Evolutionary conservation across 1,284 basidiomycete species (phyloP).

Genomic region (Boletus nobilissimus): DNA sequence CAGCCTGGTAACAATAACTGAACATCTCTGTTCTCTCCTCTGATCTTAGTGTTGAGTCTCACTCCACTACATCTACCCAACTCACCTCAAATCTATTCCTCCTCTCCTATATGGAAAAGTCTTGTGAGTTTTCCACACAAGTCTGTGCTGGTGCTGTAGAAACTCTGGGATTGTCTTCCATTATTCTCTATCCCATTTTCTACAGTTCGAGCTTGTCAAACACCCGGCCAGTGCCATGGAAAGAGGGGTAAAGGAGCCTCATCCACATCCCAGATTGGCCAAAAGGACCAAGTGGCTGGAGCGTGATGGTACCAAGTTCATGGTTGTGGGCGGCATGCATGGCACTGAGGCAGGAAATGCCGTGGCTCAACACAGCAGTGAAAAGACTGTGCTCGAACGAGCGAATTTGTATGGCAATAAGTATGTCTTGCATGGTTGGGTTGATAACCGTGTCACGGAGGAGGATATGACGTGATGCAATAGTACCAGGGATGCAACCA

Average conservation of each 20-base stretch:
- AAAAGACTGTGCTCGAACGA: slow-evolving; percentile 19
- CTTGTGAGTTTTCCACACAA: too few species aligned
- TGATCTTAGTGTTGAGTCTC: too few species aligned
- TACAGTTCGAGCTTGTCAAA: slow-evolving; percentile 19
- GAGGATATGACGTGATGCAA: neutral
- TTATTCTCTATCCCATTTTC: too few species aligned
- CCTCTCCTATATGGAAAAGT: too few species aligned
- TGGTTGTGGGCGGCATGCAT: neutral
- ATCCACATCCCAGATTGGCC: neutral
- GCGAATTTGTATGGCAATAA: slow-evolving; percentile 22
- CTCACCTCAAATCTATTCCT: too few species aligned
- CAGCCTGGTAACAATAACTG: too few species aligned
- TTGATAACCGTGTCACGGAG: slow-evolving; percentile 28
- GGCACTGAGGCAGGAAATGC: slow-evolving; percentile 22
- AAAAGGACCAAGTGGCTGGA: slow-evolving; percentile 23
- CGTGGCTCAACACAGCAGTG: slow-evolving; percentile 1
- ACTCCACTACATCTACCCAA: too few species aligned
- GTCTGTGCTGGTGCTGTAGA: too few species aligned
- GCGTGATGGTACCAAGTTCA: slow-evolving; percentile 23
- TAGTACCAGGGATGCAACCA: slow-evolving; percentile 13
- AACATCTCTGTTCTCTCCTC: too few species aligned
- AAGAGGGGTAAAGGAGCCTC: slow-evolving; percentile 30
- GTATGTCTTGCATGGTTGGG: slow-evolving; percentile 19
- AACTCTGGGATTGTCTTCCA: too few species aligned
- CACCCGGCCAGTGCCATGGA: slow-evolving; percentile 29